phyloP scores from a whole-genome alignment of 2,329 filamentous ascomycete genomes.

The Pseudopyrenochaeta lycopersici region DNA sequence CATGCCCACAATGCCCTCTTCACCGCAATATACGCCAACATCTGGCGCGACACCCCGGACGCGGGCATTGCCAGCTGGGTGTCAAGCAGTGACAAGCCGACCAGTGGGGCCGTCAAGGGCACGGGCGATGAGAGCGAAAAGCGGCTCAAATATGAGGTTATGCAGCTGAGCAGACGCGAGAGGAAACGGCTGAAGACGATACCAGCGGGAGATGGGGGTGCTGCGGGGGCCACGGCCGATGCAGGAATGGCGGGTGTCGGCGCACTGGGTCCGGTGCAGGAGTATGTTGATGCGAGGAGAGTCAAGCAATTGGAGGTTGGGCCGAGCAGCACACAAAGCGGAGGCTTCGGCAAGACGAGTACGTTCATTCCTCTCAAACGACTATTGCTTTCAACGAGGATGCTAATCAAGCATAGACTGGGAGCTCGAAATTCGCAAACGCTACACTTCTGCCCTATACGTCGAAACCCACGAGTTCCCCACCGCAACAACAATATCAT shows the following conservation, averaged over 20 bases:
- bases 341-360: constrained; percentile 82
- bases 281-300: constrained; percentile 49
- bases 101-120: constrained; percentile 71
- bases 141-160: constrained; percentile 70
- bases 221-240: constrained; percentile 11
- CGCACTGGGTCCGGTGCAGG: constrained; percentile 30
- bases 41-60: constrained; percentile 67
- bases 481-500: constrained; percentile 64
- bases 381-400: neutral
- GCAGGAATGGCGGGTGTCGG: constrained; percentile 13
- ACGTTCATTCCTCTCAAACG: constrained; percentile 46
- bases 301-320: constrained; percentile 67
- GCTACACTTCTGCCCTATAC: constrained; percentile 69
- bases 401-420: constrained; percentile 55
- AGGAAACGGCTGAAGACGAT: constrained; percentile 66
- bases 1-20: constrained; percentile 71
- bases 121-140: constrained; percentile 70
- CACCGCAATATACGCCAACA: constrained; percentile 67
- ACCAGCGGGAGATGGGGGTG: constrained; percentile 49
- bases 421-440: constrained; percentile 72
- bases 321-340: constrained; percentile 71
- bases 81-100: constrained; percentile 76
- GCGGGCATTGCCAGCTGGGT: constrained; percentile 72
- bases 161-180: constrained; percentile 68
- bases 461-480: constrained; percentile 71